Conservation (phyloP, 169 alveolate genomes). For the Plasmodium vivax region DNA sequence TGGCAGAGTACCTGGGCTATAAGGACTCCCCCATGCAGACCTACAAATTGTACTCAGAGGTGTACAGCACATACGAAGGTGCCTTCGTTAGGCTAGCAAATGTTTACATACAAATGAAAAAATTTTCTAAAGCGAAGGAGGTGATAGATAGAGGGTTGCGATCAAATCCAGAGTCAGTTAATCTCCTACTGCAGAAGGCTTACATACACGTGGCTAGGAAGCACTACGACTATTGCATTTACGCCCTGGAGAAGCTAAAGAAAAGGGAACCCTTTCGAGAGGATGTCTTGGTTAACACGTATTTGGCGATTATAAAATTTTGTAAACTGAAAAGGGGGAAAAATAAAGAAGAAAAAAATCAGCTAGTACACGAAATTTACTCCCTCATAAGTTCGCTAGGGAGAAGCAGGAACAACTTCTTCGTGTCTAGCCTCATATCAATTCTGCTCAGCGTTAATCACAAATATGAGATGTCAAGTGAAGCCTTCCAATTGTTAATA, state of each 20-base stretch:
- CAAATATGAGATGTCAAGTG: conserved; percentile 42
- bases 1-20: conserved; percentile 43
- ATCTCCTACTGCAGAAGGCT: conserved; percentile 28
- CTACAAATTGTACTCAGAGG: conserved; percentile 37
- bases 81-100: conserved; percentile 58
- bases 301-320: conserved; percentile 43
- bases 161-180: conserved; percentile 10
- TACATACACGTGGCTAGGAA: conserved; percentile 24
- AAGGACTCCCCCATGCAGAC: conserved; percentile 9
- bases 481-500: conserved; percentile 52
- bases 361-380: conserved; percentile 28
- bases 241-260: conserved; percentile 29
- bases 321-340: conserved; percentile 23
- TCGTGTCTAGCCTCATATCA: conserved; percentile 23
- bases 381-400: conserved; percentile 7
- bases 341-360: conserved; percentile 30
- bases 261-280: neutral
- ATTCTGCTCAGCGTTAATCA: conserved; percentile 34
- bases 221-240: conserved; percentile 66
- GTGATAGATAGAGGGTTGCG: conserved; percentile 42
- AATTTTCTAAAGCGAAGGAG: conserved; percentile 34
- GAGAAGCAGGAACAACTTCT: conserved; percentile 34
- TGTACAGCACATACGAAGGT: conserved; percentile 45
- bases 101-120: conserved; percentile 37
- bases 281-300: conserved; percentile 26